These are phyloP conservation scores for Niebla homalea DNA, from an alignment of 495 filamentous ascomycete genomes.

Conservation along the genomic window DNA sequence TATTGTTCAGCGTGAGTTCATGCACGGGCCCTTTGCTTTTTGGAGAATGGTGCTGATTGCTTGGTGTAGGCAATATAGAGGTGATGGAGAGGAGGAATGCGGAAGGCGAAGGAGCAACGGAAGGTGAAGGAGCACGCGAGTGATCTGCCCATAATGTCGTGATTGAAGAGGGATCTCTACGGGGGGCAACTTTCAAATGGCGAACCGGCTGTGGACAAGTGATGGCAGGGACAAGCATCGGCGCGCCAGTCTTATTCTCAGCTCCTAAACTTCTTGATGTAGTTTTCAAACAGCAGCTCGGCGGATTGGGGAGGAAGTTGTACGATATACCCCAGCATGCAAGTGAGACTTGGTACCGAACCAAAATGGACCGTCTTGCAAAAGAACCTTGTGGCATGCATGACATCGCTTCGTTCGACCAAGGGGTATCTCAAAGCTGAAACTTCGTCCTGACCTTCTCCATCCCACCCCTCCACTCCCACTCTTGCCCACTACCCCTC, in stretches of 20 bases:
- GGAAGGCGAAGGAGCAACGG: slow-evolving; percentile 1
- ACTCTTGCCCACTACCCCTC: slow-evolving; percentile 67
- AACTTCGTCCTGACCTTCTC: slow-evolving; percentile 91
- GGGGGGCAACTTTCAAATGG: too few species aligned
- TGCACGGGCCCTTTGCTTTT: neutral
- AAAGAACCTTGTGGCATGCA: too few species aligned
- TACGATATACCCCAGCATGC: slow-evolving; percentile 1
- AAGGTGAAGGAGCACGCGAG: neutral
- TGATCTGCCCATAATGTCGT: too few species aligned
- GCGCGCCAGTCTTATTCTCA: too few species aligned
- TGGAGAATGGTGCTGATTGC: neutral
- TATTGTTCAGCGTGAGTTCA: slow-evolving; percentile 57
- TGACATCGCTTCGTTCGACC: too few species aligned
- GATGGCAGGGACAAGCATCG: too few species aligned
- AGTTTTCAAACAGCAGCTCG: neutral
- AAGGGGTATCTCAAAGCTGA: slow-evolving; percentile 45
- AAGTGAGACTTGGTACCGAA: too few species aligned
- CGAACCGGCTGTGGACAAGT: too few species aligned
- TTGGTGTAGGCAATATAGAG: slow-evolving; percentile 8
- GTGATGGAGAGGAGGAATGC: slow-evolving; percentile 7
- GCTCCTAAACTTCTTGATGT: too few species aligned
- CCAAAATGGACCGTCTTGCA: too few species aligned
- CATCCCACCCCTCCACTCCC: slow-evolving; percentile 89
- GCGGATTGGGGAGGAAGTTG: neutral
- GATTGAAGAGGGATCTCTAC: too few species aligned